Evolutionary conservation across 2,329 filamentous ascomycete genomes (phyloP).

Genomic region (Dothidotthia symphoricarpi): DNA sequence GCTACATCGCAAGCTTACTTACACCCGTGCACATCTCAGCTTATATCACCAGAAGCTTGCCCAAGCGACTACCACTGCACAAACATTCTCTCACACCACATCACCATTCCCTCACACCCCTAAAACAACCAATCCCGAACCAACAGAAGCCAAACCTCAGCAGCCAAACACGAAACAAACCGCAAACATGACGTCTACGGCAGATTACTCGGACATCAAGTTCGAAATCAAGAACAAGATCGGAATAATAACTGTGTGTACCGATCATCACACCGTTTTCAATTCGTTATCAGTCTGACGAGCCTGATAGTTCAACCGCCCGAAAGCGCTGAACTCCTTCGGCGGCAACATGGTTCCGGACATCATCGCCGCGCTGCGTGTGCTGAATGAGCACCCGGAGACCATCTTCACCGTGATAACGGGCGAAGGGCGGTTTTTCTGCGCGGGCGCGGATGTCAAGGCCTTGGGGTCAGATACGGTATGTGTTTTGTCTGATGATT

Average conservation of each 20-base stretch:
- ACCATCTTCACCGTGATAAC: conserved; percentile 54
- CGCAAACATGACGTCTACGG: conserved; percentile 17
- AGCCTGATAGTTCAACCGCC: conserved; percentile 47
- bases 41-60: neutral
- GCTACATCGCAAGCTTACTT: too few species aligned
- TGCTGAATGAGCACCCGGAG: conserved; percentile 49
- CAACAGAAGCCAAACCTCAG: neutral
- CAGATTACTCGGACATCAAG: conserved; percentile 45
- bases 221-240: conserved; percentile 47
- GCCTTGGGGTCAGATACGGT: conserved; percentile 21
- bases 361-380: conserved; percentile 45
- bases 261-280: neutral
- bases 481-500: conserved; percentile 7
- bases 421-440: conserved; percentile 53
- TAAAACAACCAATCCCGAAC: too few species aligned
- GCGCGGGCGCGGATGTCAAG: conserved; percentile 51
- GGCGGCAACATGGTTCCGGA: conserved; percentile 48
- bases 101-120: too few species aligned
- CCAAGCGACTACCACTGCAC: too few species aligned
- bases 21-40: neutral
- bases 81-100: too few species aligned
- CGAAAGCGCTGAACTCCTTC: conserved; percentile 51
- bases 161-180: neutral
- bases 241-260: conserved; percentile 47
- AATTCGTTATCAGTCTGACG: neutral